These are phyloP conservation scores for Zymoseptoria pseudotritici DNA, from an alignment of 2,329 filamentous ascomycete genomes.

Conservation along the genomic window DNA sequence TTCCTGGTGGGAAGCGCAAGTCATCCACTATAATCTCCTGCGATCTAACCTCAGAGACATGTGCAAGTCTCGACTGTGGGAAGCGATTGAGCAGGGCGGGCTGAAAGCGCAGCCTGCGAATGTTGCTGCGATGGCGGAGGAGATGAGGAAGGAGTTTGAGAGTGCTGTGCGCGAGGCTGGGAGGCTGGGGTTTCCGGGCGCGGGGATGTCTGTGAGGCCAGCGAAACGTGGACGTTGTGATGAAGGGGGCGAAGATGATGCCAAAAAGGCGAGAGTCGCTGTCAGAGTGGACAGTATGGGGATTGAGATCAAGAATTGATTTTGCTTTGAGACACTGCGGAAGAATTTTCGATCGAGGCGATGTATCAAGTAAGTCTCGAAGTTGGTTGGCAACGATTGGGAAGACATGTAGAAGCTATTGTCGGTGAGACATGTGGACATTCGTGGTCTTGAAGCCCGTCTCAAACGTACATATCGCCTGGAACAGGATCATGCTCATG, in stretches of 20 bases:
- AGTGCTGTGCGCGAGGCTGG: conserved; percentile 44
- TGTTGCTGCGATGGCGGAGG: conserved; percentile 44
- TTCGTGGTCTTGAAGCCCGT: no score
- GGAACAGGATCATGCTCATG: no score
- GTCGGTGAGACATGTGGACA: no score
- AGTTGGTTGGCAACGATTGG: no score
- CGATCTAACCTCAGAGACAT: conserved; percentile 51
- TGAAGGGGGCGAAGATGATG: conserved; percentile 10
- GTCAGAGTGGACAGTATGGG: no score
- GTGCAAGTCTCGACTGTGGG: conserved; percentile 52
- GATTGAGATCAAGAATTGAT: no score
- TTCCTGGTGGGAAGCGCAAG: conserved; percentile 57
- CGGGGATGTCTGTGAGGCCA: conserved; percentile 1
- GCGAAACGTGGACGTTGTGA: conserved; percentile 19
- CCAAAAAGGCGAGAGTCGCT: conserved; percentile 23
- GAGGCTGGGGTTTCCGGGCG: neutral
- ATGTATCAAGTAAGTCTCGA: no score
- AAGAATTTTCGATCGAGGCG: no score
- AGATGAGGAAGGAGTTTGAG: conserved; percentile 52
- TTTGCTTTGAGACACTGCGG: no score
- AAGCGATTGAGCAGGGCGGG: conserved; percentile 45
- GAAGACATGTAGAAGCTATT: no score
- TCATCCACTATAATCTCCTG: conserved; percentile 54
- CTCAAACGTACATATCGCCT: no score
- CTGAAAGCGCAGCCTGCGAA: conserved; percentile 43